Conservation (phyloP, 2,329 filamentous ascomycete genomes). For the Aspergillus sp. region DNA sequence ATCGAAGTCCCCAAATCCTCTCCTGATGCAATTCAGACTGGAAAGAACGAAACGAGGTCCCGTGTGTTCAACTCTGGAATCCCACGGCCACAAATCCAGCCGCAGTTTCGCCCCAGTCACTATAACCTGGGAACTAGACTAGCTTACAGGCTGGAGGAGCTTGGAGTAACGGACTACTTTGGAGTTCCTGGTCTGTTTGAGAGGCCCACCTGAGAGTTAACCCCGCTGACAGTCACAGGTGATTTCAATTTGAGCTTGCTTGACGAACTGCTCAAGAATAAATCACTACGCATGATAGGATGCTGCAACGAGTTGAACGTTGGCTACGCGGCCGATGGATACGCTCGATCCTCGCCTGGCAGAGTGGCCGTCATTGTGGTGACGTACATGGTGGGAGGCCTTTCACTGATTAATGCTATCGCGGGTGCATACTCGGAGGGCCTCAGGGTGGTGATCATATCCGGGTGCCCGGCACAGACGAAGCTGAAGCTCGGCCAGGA, state of each 20-base stretch:
- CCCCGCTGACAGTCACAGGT: background rate
- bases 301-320: slow-evolving; percentile 13
- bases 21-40: background rate
- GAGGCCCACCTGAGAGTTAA: background rate
- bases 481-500: background rate
- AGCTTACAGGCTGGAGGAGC: slow-evolving; percentile 1
- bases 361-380: slow-evolving; percentile 9
- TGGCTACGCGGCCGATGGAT: slow-evolving; percentile 14
- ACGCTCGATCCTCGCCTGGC: slow-evolving; percentile 6
- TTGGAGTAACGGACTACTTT: slow-evolving; percentile 5
- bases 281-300: slow-evolving; percentile 5
- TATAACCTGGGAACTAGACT: slow-evolving; percentile 1
- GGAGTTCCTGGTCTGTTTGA: slow-evolving; percentile 1
- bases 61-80: background rate
- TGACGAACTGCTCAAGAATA: slow-evolving; percentile 7
- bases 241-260: slow-evolving; percentile 11
- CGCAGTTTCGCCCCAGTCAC: background rate
- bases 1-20: background rate
- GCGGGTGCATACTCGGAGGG: slow-evolving; percentile 9
- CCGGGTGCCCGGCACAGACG: background rate
- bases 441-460: slow-evolving; percentile 5
- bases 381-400: slow-evolving; percentile 11
- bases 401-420: slow-evolving; percentile 13
- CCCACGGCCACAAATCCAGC: background rate
- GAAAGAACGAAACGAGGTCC: background rate